Base-by-base conservation (phyloP, 2,329 filamentous ascomycete species). In the Botrytis sinoallii region DNA sequence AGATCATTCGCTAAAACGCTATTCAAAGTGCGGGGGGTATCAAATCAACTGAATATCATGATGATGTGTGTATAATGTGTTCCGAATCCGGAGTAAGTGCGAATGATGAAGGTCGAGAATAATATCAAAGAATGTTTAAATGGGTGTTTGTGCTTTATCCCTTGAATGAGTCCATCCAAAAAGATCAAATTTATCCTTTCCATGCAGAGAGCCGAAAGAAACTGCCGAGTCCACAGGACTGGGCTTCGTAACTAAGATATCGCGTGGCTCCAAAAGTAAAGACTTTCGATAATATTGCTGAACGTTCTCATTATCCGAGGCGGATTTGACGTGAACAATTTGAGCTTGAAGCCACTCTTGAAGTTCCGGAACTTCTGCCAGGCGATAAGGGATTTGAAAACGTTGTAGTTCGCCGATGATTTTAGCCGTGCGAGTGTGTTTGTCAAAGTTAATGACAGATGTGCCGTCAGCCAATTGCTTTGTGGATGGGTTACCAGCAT, bases 401-500 rank as follows among this genome's bases (percentile, higher is more conserved):
- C 95, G 91, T 82, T 99, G 96, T 12, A 99, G 88, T 79, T 98
- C 95, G 76, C 93, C 93, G 79, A 99, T 97, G 80, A 98, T 97
- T 83, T 95, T 96, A 64, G 95, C 95, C 4, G 95, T 98, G 78
- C 94, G 93, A 79, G 91, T 92, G 82, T 98, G 94, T 84, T 98
- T 98, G 86, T 98, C 95, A 79, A 98, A 98, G 84, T 99, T 99
- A 86, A 99, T 94, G 46, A 98, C 93, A 0, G 90, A 90, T 79
- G 93, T 87, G 40, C 90, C 88, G n/a, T 92, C 86, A 0, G 89
- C 89, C 32, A 97, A 88, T 79, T 92, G 91, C 79, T 95, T 93
- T 3, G 92, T 95, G 8, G 93, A 89, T 48, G 93, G 92, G 82
- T 98, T 98, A 75, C 96, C 96, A 76, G 95, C 94, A 81, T 98